Evolutionary conservation across 2,329 filamentous ascomycete genomes (phyloP).

Genomic region (Alternaria sp.): DNA sequence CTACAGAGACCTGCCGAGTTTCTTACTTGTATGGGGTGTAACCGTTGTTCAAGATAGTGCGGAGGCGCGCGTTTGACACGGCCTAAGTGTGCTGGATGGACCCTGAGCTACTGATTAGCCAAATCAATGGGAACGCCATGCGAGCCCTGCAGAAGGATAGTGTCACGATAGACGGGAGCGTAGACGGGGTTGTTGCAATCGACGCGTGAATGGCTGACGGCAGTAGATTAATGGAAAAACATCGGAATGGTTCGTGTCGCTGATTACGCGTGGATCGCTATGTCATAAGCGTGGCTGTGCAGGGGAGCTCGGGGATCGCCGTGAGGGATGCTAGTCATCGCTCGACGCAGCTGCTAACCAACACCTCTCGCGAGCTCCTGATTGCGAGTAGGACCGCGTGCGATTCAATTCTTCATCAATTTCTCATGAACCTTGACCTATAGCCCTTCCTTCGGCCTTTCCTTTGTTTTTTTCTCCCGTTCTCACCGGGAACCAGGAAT

Average conservation of each 20-base stretch:
- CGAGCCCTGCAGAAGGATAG: conserved; percentile 3
- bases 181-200: not conserved
- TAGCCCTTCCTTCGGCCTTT: conserved; percentile 6
- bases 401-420: not conserved
- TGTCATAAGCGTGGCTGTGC: conserved; percentile 9
- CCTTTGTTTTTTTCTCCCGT: not conserved
- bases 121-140: not conserved
- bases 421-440: not conserved
- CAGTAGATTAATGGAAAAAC: not conserved
- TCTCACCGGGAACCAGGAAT: not conserved
- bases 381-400: conserved; percentile 5
- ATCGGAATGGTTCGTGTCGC: not conserved
- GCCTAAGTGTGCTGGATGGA: not conserved
- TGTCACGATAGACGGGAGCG: conserved; percentile 1
- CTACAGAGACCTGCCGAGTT: not conserved
- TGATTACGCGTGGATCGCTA: not conserved
- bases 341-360: not conserved
- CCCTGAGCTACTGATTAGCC: not conserved
- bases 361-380: conserved; percentile 10
- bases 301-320: conserved; percentile 7
- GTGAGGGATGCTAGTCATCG: not conserved
- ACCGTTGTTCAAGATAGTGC: not conserved
- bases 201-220: not conserved
- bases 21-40: not conserved
- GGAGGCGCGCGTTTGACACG: not conserved